Conservation (phyloP, 2,329 filamentous ascomycete species). For the Pseudogymnoascus sp. region DNA sequence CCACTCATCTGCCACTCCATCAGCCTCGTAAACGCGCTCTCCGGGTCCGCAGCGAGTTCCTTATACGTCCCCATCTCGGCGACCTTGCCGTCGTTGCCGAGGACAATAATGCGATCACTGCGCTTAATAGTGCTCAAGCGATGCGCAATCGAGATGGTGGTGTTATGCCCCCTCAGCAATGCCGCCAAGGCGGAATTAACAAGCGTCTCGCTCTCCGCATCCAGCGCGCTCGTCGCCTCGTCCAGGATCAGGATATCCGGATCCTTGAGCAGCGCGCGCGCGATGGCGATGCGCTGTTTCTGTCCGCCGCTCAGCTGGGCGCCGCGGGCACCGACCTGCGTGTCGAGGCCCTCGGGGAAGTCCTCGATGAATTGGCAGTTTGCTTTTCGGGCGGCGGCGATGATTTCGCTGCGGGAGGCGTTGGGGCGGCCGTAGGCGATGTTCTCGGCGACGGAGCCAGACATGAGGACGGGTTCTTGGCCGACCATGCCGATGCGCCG, state of each 20-base stretch:
- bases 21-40: conserved; percentile 84
- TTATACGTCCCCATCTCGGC: conserved; percentile 84
- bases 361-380: conserved; percentile 97
- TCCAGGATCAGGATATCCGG: conserved; percentile 96
- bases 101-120: conserved; percentile 88
- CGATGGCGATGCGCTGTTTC: conserved; percentile 93
- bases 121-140: conserved; percentile 93
- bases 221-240: conserved; percentile 90
- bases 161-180: conserved; percentile 79
- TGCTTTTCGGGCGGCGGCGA: conserved; percentile 79
- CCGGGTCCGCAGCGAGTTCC: conserved; percentile 62
- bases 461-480: conserved; percentile 91
- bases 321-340: conserved; percentile 82
- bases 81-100: conserved; percentile 77
- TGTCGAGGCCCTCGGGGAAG: conserved; percentile 92
- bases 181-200: conserved; percentile 84
- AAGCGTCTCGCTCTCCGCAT: conserved; percentile 93
- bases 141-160: conserved; percentile 96
- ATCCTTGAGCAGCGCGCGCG: conserved; percentile 85
- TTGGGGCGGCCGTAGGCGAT: conserved; percentile 84
- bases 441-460: conserved; percentile 76
- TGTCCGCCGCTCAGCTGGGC: conserved; percentile 93
- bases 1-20: conserved; percentile 99
- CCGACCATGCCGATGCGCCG: conserved; percentile 91
- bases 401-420: conserved; percentile 72